Percentiles rank a stretch among this genome's conserved stretches.
phyloP scores from a whole-genome alignment of 345 rosid genomes.

The Microthlaspi erraticum region DNA sequence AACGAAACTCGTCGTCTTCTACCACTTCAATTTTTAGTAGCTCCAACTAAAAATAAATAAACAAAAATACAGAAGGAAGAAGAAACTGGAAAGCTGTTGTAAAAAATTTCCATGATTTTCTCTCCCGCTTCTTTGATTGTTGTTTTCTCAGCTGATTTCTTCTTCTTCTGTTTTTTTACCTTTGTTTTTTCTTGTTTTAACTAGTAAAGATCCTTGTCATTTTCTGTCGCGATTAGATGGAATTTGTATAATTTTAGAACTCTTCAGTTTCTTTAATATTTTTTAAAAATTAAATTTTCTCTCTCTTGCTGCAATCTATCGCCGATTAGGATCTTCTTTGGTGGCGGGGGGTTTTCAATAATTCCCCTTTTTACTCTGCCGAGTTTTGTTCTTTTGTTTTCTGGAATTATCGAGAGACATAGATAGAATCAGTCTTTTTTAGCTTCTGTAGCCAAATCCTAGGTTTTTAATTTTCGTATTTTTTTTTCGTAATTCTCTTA shows the following conservation, averaged over 20 bases:
- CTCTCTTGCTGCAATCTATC: slow-evolving; percentile 44
- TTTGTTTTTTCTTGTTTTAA: background rate
- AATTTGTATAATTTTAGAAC: slow-evolving; percentile 42
- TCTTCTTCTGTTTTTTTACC: background rate
- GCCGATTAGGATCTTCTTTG: slow-evolving; percentile 34
- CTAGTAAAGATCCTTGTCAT: slow-evolving; percentile 25
- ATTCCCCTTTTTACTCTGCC: slow-evolving; percentile 14
- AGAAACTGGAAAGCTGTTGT: slow-evolving; percentile 22
- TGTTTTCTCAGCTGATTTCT: background rate
- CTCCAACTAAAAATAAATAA: slow-evolving; percentile 27
- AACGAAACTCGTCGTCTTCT: slow-evolving; percentile 44
- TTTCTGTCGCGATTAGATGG: slow-evolving; percentile 34
- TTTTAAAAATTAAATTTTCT: background rate
- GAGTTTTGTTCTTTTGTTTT: slow-evolving; percentile 37
- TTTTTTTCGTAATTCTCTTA: background rate
- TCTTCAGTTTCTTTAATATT: slow-evolving; percentile 30
- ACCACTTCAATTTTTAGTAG: slow-evolving; percentile 33
- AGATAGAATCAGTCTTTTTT: slow-evolving; percentile 10
- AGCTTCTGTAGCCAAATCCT: slow-evolving; percentile 27
- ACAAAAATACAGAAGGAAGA: background rate
- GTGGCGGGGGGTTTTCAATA: slow-evolving; percentile 28
- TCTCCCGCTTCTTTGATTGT: slow-evolving; percentile 24
- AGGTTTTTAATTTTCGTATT: slow-evolving; percentile 10
- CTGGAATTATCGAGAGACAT: slow-evolving; percentile 24
- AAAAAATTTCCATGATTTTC: slow-evolving; percentile 26